These are phyloP conservation scores for Quercus parvula DNA, from an alignment of 306 rosid species.

Conservation along the genomic window DNA sequence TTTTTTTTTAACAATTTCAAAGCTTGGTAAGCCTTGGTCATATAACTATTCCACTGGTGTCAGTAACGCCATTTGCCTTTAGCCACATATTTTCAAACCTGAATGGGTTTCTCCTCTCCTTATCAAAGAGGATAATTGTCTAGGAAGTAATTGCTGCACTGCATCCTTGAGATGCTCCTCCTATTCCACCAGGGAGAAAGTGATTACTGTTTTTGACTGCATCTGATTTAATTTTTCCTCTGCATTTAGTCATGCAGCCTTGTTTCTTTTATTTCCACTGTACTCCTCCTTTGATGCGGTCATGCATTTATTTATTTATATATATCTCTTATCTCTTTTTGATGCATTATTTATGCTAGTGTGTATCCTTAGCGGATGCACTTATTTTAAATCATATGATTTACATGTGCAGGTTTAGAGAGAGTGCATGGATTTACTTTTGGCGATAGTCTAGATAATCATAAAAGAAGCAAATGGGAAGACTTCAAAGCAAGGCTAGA, in stretches of 20 bases:
- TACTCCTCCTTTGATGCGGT: background rate
- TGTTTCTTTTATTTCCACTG: background rate
- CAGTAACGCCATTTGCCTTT: too few species aligned
- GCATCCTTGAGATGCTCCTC: too few species aligned
- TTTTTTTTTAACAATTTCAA: too few species aligned
- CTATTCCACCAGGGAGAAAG: background rate
- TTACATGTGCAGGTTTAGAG: conserved; percentile 63
- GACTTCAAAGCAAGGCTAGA: conserved; percentile 57
- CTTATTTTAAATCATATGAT: conserved; percentile 14
- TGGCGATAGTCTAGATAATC: conserved; percentile 84
- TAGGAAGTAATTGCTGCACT: too few species aligned
- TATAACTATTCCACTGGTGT: too few species aligned
- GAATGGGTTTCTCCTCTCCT: too few species aligned
- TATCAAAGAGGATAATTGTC: too few species aligned
- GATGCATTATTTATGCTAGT: background rate
- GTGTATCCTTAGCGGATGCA: background rate
- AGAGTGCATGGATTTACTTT: conserved; percentile 88
- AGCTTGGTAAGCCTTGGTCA: too few species aligned
- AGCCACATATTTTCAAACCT: too few species aligned
- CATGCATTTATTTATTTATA: too few species aligned
- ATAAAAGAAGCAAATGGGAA: conserved; percentile 69
- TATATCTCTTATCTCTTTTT: background rate
- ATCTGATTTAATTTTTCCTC: background rate
- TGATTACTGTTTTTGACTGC: background rate
- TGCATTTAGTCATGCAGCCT: background rate